These are phyloP conservation scores for Colletotrichum orchidophilum DNA, from an alignment of 2,329 filamentous ascomycete genomes.

Conservation along the genomic window DNA sequence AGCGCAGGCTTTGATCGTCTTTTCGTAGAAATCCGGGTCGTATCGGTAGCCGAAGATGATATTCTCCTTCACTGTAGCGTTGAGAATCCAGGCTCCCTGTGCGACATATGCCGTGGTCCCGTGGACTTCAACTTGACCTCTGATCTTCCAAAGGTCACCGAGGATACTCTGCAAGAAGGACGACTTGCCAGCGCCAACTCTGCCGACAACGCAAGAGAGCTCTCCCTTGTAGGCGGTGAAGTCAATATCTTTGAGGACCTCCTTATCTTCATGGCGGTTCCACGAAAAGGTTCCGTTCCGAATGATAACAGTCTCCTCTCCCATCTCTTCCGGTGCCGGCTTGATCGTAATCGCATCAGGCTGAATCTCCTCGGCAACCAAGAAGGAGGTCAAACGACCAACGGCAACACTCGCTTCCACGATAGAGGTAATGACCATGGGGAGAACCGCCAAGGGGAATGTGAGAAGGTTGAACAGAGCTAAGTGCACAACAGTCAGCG, in stretches of 20 bases:
- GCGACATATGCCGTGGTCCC: slow-evolving; percentile 91
- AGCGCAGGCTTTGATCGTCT: slow-evolving; percentile 91
- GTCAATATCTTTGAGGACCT: slow-evolving; percentile 82
- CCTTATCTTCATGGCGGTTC: slow-evolving; percentile 81
- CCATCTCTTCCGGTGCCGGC: slow-evolving; percentile 75
- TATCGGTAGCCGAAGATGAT: slow-evolving; percentile 96
- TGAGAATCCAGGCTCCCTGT: slow-evolving; percentile 96
- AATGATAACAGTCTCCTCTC: slow-evolving; percentile 87
- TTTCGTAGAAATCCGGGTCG: slow-evolving; percentile 93
- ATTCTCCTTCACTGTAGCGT: slow-evolving; percentile 96
- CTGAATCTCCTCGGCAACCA: slow-evolving; percentile 90
- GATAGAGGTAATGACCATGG: slow-evolving; percentile 97
- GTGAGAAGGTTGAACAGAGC: slow-evolving; percentile 96
- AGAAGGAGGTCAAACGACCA: slow-evolving; percentile 82
- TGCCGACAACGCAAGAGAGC: slow-evolving; percentile 89
- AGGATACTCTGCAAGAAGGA: slow-evolving; percentile 89
- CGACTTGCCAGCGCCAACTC: slow-evolving; percentile 95
- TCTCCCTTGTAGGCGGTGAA: slow-evolving; percentile 93
- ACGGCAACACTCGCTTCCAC: slow-evolving; percentile 97
- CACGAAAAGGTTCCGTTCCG: slow-evolving; percentile 91
- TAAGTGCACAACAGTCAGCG: slow-evolving; percentile 42
- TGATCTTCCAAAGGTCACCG: slow-evolving; percentile 90
- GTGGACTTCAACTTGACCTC: slow-evolving; percentile 83
- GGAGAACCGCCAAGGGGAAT: slow-evolving; percentile 91
- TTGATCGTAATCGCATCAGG: slow-evolving; percentile 79